Conservation (phyloP, 495 filamentous ascomycete genomes). For the Pyrenopolyporus hunteri region DNA sequence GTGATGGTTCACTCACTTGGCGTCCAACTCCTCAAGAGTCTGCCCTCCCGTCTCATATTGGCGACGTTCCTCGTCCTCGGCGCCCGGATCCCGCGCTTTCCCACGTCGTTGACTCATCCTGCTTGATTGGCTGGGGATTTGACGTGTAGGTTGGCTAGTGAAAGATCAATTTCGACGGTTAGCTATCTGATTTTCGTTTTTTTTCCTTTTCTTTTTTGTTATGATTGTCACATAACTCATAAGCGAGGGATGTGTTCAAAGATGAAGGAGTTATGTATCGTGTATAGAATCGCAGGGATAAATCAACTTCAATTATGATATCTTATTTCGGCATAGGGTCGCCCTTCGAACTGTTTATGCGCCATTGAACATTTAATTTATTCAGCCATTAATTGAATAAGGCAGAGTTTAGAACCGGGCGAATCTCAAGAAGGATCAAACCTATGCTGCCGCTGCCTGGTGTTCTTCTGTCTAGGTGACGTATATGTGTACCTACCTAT, state of each 20-base stretch:
- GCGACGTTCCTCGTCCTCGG: constrained; percentile 56
- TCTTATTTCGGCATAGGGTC: no score
- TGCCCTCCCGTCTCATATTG: constrained; percentile 54
- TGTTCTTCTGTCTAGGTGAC: constrained; percentile 17
- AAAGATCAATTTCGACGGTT: neutral
- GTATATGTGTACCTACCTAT: neutral
- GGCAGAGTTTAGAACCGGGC: no score
- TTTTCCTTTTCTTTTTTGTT: no score
- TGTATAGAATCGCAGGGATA: neutral
- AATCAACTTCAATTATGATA: no score
- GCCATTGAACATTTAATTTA: no score
- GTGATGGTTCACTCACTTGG: constrained; percentile 60
- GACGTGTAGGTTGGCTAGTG: neutral
- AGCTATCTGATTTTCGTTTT: neutral
- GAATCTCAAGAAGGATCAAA: no score
- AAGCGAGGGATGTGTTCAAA: neutral
- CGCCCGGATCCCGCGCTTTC: constrained; percentile 56
- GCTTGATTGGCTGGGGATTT: neutral
- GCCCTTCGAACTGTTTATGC: no score
- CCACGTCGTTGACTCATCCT: constrained; percentile 38
- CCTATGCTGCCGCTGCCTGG: no score
- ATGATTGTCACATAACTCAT: neutral
- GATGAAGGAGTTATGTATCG: neutral
- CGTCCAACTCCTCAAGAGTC: constrained; percentile 63
- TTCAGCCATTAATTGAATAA: no score